Evolutionary conservation across 257 asterid genomes (phyloP).

Genomic region (Cruciata laevipes): DNA sequence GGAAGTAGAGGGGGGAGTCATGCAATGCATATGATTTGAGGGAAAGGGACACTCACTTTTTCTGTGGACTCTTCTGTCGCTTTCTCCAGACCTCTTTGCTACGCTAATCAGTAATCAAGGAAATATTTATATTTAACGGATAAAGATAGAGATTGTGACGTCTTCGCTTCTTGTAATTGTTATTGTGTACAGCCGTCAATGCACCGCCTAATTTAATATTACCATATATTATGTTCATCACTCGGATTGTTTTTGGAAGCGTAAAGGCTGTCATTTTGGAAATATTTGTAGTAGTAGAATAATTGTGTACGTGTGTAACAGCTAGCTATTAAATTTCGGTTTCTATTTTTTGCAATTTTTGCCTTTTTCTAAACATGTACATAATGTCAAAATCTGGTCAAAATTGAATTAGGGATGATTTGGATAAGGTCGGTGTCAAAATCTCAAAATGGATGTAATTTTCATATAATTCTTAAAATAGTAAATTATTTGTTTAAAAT

Average conservation of each 20-base stretch:
- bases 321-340: neutral
- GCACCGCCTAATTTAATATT: neutral
- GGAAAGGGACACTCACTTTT: conserved; percentile 8
- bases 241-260: neutral
- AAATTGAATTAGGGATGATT: too few relatives aligned
- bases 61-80: conserved; percentile 1
- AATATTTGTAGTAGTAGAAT: neutral
- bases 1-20: conserved; percentile 6
- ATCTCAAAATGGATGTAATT: too few relatives aligned
- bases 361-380: neutral
- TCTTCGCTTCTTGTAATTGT: neutral
- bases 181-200: neutral
- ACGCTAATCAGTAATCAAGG: neutral
- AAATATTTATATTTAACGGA: neutral
- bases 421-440: too few relatives aligned
- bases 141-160: conserved; percentile 1
- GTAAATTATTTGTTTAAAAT: too few relatives aligned
- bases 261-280: neutral
- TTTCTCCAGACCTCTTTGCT: neutral
- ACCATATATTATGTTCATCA: neutral
- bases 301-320: neutral
- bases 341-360: neutral
- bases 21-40: conserved; percentile 10
- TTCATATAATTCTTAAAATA: too few relatives aligned
- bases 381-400: too few relatives aligned